Evolutionary conservation across 192 early-diverging fungal species (phyloP), one percentile per base, ranked within the genome.

Genomic region (Backusella sp.): DNA sequence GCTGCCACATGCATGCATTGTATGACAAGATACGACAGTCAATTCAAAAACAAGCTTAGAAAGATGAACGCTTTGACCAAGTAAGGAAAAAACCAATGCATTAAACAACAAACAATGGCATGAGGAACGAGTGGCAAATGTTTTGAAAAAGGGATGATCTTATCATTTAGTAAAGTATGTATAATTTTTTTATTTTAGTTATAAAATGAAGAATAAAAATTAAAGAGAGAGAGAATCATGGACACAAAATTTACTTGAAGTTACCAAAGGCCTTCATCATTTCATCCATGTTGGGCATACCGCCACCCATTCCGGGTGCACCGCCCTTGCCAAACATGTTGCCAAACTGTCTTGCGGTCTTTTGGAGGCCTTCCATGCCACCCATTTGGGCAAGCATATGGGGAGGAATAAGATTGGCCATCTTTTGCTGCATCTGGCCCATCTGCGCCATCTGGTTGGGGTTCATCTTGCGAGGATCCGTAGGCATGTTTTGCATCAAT

Each of bases 201-300:
- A 17, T 44, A 14, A 44, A 2, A 0, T 56, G 17, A 19, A 56
- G 19, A 26, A 9, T 8, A 23, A 11, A 26, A 23, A 26, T 23
- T 28, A 28, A 28, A 28, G 28, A 28, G 28, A 28, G 28, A 28
- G 28, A n/a, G n/a, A 32, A 32, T 32, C 30, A 32, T 32, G 30
- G 1, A 19, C 19, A 6, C 36, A 21, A 44, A n/a, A 28, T 15
- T 15, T 72, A 73, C 32, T 73, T 56, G 7, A 73, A 62, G 36
- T 39, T 62, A 17, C 90, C 87, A 91, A 96, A 92, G 88, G 92
- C 93, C 37, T 91, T 86, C 73, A 91, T 89, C 82, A 96, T 81
- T 72, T 90, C 88, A 41, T 86, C 85, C 86, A 94, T 84, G 70
- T 90, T 91, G 9, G 83, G 83, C 79, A 84, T 87, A 41, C 86